A percentile compares a stretch with the other conserved stretches of the same genome.
These are phyloP conservation scores for Neopestalotiopsis sp. DNA, from an alignment of 2,329 filamentous ascomycete genomes.

Conservation along the genomic window DNA sequence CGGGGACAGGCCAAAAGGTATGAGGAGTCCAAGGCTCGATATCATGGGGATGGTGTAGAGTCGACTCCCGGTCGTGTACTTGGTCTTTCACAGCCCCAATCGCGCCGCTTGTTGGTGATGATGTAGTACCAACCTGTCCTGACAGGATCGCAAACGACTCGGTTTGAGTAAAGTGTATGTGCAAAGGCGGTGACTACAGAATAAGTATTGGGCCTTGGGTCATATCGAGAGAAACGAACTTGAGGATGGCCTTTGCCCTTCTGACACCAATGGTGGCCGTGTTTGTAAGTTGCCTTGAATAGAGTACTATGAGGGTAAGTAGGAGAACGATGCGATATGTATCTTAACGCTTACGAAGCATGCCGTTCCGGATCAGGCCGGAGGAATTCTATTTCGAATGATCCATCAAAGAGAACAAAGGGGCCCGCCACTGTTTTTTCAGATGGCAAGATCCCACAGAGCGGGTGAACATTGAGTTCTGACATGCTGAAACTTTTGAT, in stretches of 20 bases:
- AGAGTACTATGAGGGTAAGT: neutral
- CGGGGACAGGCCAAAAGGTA: neutral
- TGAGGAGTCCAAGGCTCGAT: conserved; percentile 5
- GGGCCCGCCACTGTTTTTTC: neutral
- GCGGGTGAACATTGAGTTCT: neutral
- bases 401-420: neutral
- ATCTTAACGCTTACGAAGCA: neutral
- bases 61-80: neutral
- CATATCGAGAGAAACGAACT: neutral
- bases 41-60: neutral
- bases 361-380: neutral
- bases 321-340: neutral
- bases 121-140: neutral
- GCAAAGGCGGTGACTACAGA: neutral
- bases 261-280: neutral
- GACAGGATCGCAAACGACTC: conserved; percentile 1
- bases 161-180: conserved; percentile 1
- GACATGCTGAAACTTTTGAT: neutral
- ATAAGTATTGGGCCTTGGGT: neutral
- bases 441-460: neutral
- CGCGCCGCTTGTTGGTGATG: neutral
- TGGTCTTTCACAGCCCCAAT: neutral
- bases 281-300: conserved; percentile 8
- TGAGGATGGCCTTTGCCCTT: conserved; percentile 6
- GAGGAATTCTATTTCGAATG: neutral